Percentiles rank a stretch among this genome's conserved stretches.
These are phyloP conservation scores for Drosera capensis DNA, from an alignment of 148 eudicot genomes.

Conservation along the genomic window DNA sequence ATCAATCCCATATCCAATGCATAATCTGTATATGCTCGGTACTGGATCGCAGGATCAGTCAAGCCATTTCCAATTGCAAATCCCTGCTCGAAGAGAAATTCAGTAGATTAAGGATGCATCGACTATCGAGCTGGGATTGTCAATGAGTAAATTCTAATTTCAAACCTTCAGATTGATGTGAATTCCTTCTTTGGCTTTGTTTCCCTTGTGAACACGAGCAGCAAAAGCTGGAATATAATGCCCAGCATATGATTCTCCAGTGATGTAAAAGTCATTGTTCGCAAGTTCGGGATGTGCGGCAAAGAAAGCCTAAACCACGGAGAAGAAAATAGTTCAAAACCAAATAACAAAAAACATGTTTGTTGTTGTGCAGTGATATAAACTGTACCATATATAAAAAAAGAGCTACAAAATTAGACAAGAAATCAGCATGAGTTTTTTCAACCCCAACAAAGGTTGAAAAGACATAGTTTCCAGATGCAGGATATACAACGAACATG, in stretches of 20 bases:
- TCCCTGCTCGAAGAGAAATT: slow-evolving; percentile 30
- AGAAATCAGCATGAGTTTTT: neutral
- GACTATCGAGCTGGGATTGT: neutral
- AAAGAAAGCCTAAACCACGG: slow-evolving; percentile 60
- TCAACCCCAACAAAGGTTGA: neutral
- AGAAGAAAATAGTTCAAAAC: neutral
- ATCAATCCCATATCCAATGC: slow-evolving; percentile 80
- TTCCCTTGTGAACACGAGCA: slow-evolving; percentile 65
- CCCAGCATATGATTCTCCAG: slow-evolving; percentile 95
- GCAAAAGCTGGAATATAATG: slow-evolving; percentile 96
- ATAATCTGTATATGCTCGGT: slow-evolving; percentile 81
- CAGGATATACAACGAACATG: no score
- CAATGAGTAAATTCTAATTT: neutral
- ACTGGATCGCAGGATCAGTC: slow-evolving; percentile 72
- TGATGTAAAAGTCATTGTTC: slow-evolving; percentile 72
- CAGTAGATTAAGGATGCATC: neutral
- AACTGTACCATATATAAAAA: no score
- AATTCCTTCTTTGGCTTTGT: slow-evolving; percentile 58
- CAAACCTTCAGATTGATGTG: slow-evolving; percentile 81
- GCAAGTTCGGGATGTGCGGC: slow-evolving; percentile 53
- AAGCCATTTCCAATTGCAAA: slow-evolving; percentile 90
- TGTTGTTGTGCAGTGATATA: no score
- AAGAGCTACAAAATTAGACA: neutral
- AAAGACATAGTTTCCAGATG: no score
- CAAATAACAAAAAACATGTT: no score